Base-by-base conservation (phyloP, 495 filamentous ascomycete species). In the Aspergillus ostianus region DNA sequence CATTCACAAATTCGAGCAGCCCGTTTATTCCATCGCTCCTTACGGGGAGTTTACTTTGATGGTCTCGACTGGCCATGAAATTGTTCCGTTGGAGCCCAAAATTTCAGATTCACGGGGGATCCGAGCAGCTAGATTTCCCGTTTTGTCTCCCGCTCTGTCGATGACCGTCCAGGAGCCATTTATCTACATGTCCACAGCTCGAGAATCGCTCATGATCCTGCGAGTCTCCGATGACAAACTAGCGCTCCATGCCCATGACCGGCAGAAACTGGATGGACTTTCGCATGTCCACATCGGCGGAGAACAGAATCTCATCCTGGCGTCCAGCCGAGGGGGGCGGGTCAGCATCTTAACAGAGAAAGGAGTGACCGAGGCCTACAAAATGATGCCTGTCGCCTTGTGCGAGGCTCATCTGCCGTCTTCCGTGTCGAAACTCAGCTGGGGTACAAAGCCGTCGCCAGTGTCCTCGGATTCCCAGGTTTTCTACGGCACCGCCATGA, bases 401-500 rank as follows among this genome's bases (percentile, higher is more conserved):
- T 63, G 66, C 30, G 69, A 73, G 45, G 70, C 70, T 5, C 62
- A 73, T 50, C 65, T 79, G 10, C 71, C 72, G 9, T 63, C 70
- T 0, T 79, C 76, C 0, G 57, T 76, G 9, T 62, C 67, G 36
- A 70, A 63, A 51, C 69, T 78, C 21, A 63, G 58, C 29, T 26
- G 60, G 9, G 63, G 65, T 6, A 59, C 47, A 27, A 66, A 59
- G 49, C 51, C 26, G 3, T 62, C 64, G 8, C 36, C 63, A 20
- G 23, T 67, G 19, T 62, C 62, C 10, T 29, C 57, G 19, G n/a
- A 47, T 20, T 63, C 61, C 6, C 50, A 46, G 6, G 53, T 66
- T 0, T 56, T 76, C 15, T 77, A 92, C 36, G 90, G 89, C 1
- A 76, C 85, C 8, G 82, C 82, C 27, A 80, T 88, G 23, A 84